These are phyloP conservation scores for Caloboletus inedulis DNA, from an alignment of 1,284 basidiomycete species.

Conservation along the genomic window DNA sequence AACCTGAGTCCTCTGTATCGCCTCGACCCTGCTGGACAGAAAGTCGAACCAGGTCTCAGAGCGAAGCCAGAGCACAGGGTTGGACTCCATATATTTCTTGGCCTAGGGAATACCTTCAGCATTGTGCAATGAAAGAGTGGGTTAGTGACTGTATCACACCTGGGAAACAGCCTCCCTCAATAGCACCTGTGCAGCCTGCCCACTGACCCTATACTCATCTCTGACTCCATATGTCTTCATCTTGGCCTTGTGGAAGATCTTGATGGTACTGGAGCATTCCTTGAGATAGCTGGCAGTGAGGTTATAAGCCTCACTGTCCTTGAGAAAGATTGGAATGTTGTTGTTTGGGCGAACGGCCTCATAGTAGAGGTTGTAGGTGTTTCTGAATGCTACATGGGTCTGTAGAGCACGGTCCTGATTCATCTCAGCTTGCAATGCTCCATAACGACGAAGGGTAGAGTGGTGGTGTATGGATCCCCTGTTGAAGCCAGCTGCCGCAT, in stretches of 20 bases:
- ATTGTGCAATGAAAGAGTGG: background rate
- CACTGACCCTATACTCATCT: constrained; percentile 9
- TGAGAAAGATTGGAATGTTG: constrained; percentile 2
- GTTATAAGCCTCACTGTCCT: constrained; percentile 16
- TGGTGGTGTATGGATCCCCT: background rate
- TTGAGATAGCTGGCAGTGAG: background rate
- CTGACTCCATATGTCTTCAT: constrained; percentile 4
- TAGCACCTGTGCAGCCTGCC: constrained; percentile 2
- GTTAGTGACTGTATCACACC: background rate
- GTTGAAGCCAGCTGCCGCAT: background rate
- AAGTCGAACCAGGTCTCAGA: constrained; percentile 11
- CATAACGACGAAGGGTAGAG: constrained; percentile 6
- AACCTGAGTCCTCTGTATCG: constrained; percentile 7
- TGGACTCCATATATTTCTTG: background rate
- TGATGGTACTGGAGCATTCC: background rate
- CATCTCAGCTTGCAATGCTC: constrained; percentile 14
- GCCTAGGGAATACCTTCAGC: background rate
- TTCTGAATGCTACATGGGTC: constrained; percentile 11
- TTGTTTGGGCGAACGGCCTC: constrained; percentile 1
- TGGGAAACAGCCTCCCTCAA: background rate
- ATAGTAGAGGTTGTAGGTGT: constrained; percentile 14
- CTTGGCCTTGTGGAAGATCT: background rate
- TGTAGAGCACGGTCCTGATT: background rate
- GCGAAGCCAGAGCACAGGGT: constrained; percentile 9
- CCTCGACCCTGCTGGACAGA: background rate